Conservation (phyloP, 805 yeast genomes). For the Sungouiozyma intestinalis region DNA sequence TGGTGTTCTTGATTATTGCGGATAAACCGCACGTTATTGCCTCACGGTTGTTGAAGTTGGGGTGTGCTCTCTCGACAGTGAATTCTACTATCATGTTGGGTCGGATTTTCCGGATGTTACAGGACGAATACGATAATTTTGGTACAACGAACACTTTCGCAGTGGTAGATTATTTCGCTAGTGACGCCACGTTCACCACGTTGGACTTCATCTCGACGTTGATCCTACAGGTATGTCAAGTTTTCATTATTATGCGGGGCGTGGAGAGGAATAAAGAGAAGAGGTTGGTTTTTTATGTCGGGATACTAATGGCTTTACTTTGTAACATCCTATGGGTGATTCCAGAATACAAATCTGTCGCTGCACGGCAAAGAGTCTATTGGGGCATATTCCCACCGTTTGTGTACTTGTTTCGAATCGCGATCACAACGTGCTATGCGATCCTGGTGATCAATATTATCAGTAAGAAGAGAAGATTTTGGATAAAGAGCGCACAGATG, state of each 20-base stretch:
- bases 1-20: conserved; percentile 55
- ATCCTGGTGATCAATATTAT: conserved; percentile 49
- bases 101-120: conserved; percentile 37
- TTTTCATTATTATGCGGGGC: conserved; percentile 57
- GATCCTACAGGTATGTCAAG: conserved; percentile 55
- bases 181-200: conserved; percentile 37
- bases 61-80: conserved; percentile 43
- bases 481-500: conserved; percentile 36
- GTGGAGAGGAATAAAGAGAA: conserved; percentile 62
- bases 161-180: conserved; percentile 31
- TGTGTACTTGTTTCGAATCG: conserved; percentile 61
- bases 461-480: conserved; percentile 40
- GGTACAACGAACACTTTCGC: conserved; percentile 25
- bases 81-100: conserved; percentile 44
- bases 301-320: conserved; percentile 40
- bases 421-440: conserved; percentile 59
- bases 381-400: conserved; percentile 61
- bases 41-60: conserved; percentile 23
- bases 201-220: conserved; percentile 50
- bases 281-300: conserved; percentile 48
- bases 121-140: conserved; percentile 34
- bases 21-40: conserved; percentile 44
- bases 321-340: conserved; percentile 66
- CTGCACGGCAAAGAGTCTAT: conserved; percentile 17
- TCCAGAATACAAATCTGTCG: conserved; percentile 26